Conservation (phyloP, 441 rosid species). For the Iberis amara region DNA sequence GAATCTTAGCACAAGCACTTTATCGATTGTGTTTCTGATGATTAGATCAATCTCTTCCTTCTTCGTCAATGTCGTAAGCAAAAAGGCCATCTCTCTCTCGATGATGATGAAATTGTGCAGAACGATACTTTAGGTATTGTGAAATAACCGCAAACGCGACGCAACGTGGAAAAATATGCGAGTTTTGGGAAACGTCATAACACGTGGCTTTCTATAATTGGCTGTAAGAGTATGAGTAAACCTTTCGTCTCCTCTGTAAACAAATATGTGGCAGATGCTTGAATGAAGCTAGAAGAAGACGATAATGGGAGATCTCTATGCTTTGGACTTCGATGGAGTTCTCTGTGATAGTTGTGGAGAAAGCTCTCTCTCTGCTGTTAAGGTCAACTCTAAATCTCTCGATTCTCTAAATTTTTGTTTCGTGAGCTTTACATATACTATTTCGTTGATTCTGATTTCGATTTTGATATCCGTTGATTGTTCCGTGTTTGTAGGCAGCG, state of each 20-base stretch:
- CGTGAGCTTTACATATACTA: neutral
- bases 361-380: slow-evolving; percentile 87
- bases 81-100: slow-evolving; percentile 40
- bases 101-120: no score
- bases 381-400: slow-evolving; percentile 35
- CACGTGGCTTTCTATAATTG: slow-evolving; percentile 22
- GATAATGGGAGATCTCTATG: slow-evolving; percentile 80
- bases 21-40: slow-evolving; percentile 70
- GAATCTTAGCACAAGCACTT: slow-evolving; percentile 80
- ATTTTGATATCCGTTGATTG: neutral
- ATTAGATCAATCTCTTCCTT: slow-evolving; percentile 66
- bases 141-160: slow-evolving; percentile 1
- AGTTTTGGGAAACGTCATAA: neutral
- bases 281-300: slow-evolving; percentile 12
- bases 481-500: slow-evolving; percentile 48
- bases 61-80: slow-evolving; percentile 44
- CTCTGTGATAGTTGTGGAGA: slow-evolving; percentile 90
- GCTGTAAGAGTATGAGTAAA: neutral
- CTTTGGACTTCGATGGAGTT: slow-evolving; percentile 95
- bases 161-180: neutral
- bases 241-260: neutral
- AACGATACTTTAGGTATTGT: no score
- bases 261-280: slow-evolving; percentile 23
- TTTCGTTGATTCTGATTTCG: neutral
- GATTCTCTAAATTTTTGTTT: no score